These are phyloP conservation scores for Neonectria coccinea DNA, from an alignment of 2,329 filamentous ascomycete species.

Conservation along the genomic window DNA sequence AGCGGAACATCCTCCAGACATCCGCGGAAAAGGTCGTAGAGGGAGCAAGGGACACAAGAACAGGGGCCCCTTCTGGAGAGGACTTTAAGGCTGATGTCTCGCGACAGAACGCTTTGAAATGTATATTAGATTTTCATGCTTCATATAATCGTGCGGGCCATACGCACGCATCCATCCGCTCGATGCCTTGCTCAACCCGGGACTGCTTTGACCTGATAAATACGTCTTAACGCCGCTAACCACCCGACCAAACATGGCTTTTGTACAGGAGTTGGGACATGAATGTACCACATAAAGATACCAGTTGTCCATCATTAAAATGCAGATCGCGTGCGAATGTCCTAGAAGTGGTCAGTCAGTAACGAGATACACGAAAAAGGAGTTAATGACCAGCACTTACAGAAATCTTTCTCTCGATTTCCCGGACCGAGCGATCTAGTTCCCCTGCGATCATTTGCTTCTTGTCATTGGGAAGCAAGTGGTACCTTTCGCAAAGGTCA, in stretches of 20 bases:
- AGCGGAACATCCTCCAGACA: slow-evolving; percentile 66
- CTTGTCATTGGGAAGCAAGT: slow-evolving; percentile 84
- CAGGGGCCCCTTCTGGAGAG: slow-evolving; percentile 49
- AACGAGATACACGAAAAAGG: too few species aligned
- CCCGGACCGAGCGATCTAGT: slow-evolving; percentile 87
- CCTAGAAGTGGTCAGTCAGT: slow-evolving; percentile 53
- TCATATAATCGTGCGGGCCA: slow-evolving; percentile 41
- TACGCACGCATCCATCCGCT: slow-evolving; percentile 42
- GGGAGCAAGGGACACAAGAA: slow-evolving; percentile 48
- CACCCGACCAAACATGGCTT: slow-evolving; percentile 40
- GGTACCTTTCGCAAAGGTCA: slow-evolving; percentile 93
- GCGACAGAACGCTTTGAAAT: slow-evolving; percentile 28
- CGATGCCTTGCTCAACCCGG: slow-evolving; percentile 44
- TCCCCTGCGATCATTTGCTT: slow-evolving; percentile 96
- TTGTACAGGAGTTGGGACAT: slow-evolving; percentile 45
- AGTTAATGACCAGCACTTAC: slow-evolving; percentile 51
- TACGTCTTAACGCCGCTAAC: slow-evolving; percentile 48
- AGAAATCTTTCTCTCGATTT: slow-evolving; percentile 97
- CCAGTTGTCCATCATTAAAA: slow-evolving; percentile 57
- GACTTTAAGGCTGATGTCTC: slow-evolving; percentile 38
- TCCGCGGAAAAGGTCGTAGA: slow-evolving; percentile 39
- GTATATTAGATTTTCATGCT: slow-evolving; percentile 47
- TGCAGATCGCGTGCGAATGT: slow-evolving; percentile 69
- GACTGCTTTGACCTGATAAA: slow-evolving; percentile 40
- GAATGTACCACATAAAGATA: slow-evolving; percentile 41